Percentiles rank a stretch among this genome's conserved stretches.
Conservation (phyloP, 139 green algal species). For the Edaphochlamys debaryana region DNA sequence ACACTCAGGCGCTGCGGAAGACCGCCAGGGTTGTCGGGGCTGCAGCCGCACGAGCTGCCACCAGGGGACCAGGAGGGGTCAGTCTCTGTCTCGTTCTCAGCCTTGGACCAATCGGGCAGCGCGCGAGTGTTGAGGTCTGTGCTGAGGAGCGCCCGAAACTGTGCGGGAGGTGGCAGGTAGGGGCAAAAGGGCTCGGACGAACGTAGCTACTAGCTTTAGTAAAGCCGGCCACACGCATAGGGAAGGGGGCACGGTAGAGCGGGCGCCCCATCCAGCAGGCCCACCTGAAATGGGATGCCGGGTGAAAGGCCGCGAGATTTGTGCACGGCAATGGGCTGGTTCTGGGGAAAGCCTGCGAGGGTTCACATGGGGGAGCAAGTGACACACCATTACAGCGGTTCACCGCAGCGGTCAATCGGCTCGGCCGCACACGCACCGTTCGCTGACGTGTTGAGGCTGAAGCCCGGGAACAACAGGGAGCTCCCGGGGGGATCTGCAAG, state of each 20-base stretch:
- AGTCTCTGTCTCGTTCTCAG: neutral
- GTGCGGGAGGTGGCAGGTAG: no score
- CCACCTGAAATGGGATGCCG: neutral
- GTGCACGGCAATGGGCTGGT: neutral
- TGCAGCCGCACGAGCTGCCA: neutral
- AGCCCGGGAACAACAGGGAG: neutral
- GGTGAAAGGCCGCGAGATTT: neutral
- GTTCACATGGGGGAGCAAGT: neutral
- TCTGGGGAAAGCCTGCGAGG: neutral
- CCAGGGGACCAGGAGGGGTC: neutral
- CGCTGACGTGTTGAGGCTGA: neutral
- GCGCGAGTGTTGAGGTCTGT: neutral
- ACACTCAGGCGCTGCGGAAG: neutral
- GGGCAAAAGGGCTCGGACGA: no score
- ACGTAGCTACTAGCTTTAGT: no score
- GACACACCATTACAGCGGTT: no score
- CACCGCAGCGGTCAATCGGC: no score
- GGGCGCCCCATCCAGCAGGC: no score
- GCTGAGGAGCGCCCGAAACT: neutral
- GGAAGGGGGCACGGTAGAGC: no score
- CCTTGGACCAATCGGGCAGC: neutral
- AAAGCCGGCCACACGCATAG: no score
- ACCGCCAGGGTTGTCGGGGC: neutral
- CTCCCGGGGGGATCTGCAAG: neutral
- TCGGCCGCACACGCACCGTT: no score